Evolutionary conservation across 352 stramenopile genomes (phyloP), one percentile per base, ranked within the genome.

Genomic region (Globisporangium camurandrum): DNA sequence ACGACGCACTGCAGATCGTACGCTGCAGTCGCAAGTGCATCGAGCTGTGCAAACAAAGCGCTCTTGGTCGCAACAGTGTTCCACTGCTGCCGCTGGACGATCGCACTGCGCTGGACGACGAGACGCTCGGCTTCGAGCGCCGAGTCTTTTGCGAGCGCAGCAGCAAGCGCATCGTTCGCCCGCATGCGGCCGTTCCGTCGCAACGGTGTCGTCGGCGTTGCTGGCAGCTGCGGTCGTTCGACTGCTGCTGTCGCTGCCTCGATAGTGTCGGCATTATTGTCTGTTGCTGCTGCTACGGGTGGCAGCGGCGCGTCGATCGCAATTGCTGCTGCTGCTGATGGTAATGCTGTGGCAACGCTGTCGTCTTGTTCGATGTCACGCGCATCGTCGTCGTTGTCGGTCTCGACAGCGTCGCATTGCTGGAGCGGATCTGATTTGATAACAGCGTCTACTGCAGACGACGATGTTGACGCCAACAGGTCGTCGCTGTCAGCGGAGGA

Each of bases 1-100:
- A 79, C 40, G 31, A 52, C 52, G 30, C 58, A 71, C 47, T 79
- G 68, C 34, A 79, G 46, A 33, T 67, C 51, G 46, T 67, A 64
- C 19, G 62, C 46, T 37, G 64, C 36, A 19, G 45, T 49, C 16
- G 60, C 72, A 24, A 75, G 33, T 10, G 51, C 48, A 40, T 58
- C 50, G 43, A 79, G 38, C 27, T 57, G 64, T 16, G 23, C 44
- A 8, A 56, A 46, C 14, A 39, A 50, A 19, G 62, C 63, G 30
- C 43, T 58, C 17, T 26, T 64, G 7, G n/a, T 51, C 49, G 64
- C 52, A 23, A 65, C 24, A 48, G 33, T 58, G 38, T 47, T 34
- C 46, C 51, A 65, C 26, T 49, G 74, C 10, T 46, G 51, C 56
- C 64, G 38, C 53, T 79, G 68, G 11, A 37, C 26, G n/a, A 46